phyloP scores from a whole-genome alignment of 2,329 filamentous ascomycete genomes.

The Venturia nashicola region DNA sequence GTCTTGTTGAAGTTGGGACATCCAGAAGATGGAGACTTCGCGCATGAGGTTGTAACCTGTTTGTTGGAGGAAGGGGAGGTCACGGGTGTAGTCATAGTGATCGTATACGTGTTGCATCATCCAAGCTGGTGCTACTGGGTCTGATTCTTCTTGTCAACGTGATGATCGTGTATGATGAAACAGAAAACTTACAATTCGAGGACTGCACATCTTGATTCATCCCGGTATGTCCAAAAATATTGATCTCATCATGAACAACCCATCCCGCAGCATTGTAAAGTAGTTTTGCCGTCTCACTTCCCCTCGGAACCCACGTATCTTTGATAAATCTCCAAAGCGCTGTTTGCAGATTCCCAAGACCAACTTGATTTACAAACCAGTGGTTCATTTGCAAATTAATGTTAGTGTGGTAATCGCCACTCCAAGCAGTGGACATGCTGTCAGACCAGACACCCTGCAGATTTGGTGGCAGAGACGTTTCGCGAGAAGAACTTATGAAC shows the following conservation, averaged over 20 bases:
- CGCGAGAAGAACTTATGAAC: slow-evolving; percentile 41
- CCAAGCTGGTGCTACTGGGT: slow-evolving; percentile 41
- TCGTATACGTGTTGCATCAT: slow-evolving; percentile 49
- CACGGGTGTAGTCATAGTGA: slow-evolving; percentile 41
- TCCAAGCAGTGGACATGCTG: slow-evolving; percentile 34
- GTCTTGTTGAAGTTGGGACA: slow-evolving; percentile 41
- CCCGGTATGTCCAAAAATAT: slow-evolving; percentile 45
- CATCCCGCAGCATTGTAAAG: slow-evolving; percentile 44
- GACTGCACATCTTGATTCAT: slow-evolving; percentile 34
- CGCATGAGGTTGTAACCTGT: slow-evolving; percentile 43
- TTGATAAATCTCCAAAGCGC: slow-evolving; percentile 42
- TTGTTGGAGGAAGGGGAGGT: slow-evolving; percentile 31
- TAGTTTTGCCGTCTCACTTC: slow-evolving; percentile 38
- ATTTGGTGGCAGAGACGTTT: slow-evolving; percentile 41
- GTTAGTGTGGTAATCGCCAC: slow-evolving; percentile 44
- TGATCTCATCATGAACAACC: slow-evolving; percentile 45
- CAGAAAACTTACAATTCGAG: slow-evolving; percentile 19
- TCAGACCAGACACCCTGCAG: slow-evolving; percentile 46
- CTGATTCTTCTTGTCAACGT: slow-evolving; percentile 13
- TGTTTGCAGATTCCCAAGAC: slow-evolving; percentile 32
- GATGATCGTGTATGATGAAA: neutral
- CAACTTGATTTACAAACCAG: slow-evolving; percentile 43
- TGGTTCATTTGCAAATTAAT: slow-evolving; percentile 53
- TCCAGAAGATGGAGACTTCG: slow-evolving; percentile 43
- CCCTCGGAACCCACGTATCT: slow-evolving; percentile 41